Evolutionary conservation across 169 alveolate species (phyloP).

Genomic region (Ichthyophthirius multifiliis): DNA sequence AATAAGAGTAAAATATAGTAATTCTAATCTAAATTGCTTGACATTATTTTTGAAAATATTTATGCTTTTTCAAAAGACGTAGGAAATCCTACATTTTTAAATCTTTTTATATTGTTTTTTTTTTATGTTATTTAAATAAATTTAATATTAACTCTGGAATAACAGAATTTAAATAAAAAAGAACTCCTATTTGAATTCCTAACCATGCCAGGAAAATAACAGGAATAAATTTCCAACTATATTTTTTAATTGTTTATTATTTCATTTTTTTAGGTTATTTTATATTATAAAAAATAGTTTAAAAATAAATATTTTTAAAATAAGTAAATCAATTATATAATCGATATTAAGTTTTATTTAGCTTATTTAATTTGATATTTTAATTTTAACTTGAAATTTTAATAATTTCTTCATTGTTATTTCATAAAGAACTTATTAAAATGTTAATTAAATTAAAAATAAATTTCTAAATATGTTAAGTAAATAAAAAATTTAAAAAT

Average conservation of each 20-base stretch:
- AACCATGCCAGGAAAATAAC: not conserved
- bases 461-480: no score
- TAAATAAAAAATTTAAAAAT: no score
- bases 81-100: slow-evolving; percentile 13
- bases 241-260: not conserved
- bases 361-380: no score
- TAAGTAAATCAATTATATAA: no score
- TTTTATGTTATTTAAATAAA: not conserved
- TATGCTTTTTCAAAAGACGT: slow-evolving; percentile 4
- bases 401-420: no score
- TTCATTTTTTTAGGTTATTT: no score
- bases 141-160: not conserved
- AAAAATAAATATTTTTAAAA: no score
- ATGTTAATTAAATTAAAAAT: no score
- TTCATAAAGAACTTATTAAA: no score
- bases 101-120: not conserved
- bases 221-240: slow-evolving; percentile 23
- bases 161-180: not conserved
- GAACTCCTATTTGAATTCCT: not conserved
- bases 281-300: no score
- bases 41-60: not conserved
- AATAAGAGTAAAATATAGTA: slow-evolving; percentile 9
- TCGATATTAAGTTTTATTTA: no score
- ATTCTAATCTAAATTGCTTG: not conserved
- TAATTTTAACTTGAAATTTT: no score